Evolutionary conservation across 495 filamentous ascomycete species (phyloP), one percentile per base, ranked within the genome.

Genomic region (Penicillium verhagenii): DNA sequence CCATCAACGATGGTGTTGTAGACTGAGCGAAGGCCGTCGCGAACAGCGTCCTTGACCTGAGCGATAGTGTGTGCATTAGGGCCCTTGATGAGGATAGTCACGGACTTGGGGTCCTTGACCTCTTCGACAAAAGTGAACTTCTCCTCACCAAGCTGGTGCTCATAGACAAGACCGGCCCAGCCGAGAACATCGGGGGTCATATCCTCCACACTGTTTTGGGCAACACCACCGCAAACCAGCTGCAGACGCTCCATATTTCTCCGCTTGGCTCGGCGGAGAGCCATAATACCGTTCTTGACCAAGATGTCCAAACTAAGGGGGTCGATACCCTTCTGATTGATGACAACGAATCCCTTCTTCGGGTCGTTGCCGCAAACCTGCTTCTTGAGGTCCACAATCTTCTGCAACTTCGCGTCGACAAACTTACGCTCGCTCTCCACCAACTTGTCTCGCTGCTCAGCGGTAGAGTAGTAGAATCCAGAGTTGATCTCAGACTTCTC

Each of bases 401-500:
- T 97, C 71, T 91, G 86, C 60, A 99, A 72, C 78, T 99, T 99
- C 50, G 94, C 86, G 68, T 99, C 94, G 29, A 99, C 92, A 62
- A 97, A 97, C 56, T 88, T 82, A 54, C 94, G 87, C 72, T 99
- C 94, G 65, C 91, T 96, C 76, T 97, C 95, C 14, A 99, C 94
- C 40, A 99, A 81, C 77, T 97, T 97, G 56, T 97, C 94, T 50
- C 94, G 82, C 75, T 99, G 94, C 49, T 96, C 91, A 28, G 94
- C 94, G 62, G 86, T 94, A 6, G 90, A 96, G 77, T 99, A 99
- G 79, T 96, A 99, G 81, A 99, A 99, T 44, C 92, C 86, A 23
- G 92, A 96, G 79, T 99, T 99, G 72, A 99, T 94, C 74, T 99
- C 94, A 0, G 92, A 92, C 77, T 99, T 99, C 73, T 99, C 94